phyloP scores from a whole-genome alignment of 805 yeast genomes.

The Saturnispora dispora region DNA sequence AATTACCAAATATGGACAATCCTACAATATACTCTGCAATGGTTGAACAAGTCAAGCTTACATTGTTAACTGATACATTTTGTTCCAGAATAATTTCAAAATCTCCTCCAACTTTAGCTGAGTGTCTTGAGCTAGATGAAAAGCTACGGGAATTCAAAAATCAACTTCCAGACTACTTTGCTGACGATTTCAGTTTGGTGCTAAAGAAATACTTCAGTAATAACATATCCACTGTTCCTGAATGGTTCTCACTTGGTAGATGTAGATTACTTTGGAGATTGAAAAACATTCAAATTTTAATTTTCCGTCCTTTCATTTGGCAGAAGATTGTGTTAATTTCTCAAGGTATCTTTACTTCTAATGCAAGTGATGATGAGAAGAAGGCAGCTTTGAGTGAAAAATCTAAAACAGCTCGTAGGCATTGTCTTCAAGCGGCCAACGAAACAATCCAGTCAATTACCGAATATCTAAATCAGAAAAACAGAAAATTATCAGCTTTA shows the following conservation, averaged over 20 bases:
- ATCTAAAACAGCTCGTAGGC: constrained; percentile 39
- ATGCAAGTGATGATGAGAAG: constrained; percentile 9
- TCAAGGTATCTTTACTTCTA: constrained; percentile 13
- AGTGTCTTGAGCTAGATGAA: constrained; percentile 40
- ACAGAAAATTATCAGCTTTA: constrained; percentile 29
- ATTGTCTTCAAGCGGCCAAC: constrained; percentile 43
- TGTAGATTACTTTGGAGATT: constrained; percentile 51
- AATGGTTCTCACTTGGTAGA: constrained; percentile 48
- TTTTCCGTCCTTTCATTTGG: constrained; percentile 50
- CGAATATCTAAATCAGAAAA: constrained; percentile 23
- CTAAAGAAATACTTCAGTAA: background rate
- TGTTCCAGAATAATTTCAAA: constrained; percentile 39
- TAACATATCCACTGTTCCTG: constrained; percentile 24
- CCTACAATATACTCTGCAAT: constrained; percentile 54
- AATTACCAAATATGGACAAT: constrained; percentile 23
- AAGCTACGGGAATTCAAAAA: constrained; percentile 33
- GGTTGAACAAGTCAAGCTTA: constrained; percentile 45
- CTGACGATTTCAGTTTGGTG: background rate
- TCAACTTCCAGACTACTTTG: constrained; percentile 34
- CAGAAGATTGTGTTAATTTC: constrained; percentile 29
- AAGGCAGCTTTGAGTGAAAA: constrained; percentile 27
- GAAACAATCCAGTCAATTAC: constrained; percentile 44
- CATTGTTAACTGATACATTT: constrained; percentile 38
- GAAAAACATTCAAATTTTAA: constrained; percentile 43
- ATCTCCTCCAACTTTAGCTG: constrained; percentile 40